A percentile compares a stretch with the other conserved stretches of the same genome.
Conservation (phyloP, 768 basidiomycete genomes). For the Termitomyces sp. region DNA sequence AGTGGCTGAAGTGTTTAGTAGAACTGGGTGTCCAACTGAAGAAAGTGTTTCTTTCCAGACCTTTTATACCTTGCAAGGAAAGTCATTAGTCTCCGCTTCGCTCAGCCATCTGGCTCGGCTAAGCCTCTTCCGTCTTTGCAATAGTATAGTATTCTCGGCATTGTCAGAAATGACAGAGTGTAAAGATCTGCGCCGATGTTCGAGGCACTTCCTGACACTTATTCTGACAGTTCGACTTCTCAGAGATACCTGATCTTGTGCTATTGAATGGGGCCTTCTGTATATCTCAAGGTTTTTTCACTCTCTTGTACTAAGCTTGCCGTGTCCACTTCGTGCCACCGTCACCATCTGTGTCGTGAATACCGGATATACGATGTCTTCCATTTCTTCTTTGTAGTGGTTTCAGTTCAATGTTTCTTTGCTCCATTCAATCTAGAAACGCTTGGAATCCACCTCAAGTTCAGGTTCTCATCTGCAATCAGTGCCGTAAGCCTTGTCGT, state of each 20-base stretch:
- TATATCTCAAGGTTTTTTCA: neutral
- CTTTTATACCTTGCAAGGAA: slow-evolving; percentile 1
- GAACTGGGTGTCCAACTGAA: slow-evolving; percentile 11
- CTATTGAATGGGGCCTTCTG: no score
- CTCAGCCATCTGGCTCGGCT: neutral
- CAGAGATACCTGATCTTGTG: neutral
- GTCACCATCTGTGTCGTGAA: neutral
- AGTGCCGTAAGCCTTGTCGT: neutral
- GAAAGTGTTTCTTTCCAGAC: neutral
- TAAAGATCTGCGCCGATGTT: neutral
- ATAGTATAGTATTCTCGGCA: neutral
- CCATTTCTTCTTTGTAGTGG: neutral
- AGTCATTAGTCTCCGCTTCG: neutral
- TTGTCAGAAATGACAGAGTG: slow-evolving; percentile 1
- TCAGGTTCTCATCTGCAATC: neutral
- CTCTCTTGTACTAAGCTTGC: no score
- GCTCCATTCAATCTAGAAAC: no score
- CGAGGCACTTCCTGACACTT: neutral
- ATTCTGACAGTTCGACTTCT: neutral
- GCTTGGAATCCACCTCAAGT: neutral
- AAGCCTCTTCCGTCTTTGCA: neutral
- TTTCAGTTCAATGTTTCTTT: no score
- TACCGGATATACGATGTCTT: neutral
- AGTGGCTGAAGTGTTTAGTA: slow-evolving; percentile 6
- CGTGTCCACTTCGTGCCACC: no score